These are phyloP conservation scores for Pseudomonodictys pantanalensis DNA, from an alignment of 495 filamentous ascomycete species.

Conservation along the genomic window DNA sequence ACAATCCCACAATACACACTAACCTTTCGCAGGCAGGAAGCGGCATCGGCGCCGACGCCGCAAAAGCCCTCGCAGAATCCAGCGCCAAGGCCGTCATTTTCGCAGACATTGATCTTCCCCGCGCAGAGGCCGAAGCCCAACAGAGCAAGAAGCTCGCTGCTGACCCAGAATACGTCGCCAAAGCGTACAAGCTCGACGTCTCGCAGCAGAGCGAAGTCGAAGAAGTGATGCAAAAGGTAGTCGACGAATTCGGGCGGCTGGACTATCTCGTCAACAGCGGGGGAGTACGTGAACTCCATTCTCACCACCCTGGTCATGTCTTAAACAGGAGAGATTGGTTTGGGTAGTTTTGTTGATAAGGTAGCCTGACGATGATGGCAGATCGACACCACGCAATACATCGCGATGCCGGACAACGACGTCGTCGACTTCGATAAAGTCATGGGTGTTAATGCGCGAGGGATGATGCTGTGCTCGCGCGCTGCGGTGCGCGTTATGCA, in stretches of 20 bases:
- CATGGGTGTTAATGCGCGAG: not conserved
- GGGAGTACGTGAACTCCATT: not conserved
- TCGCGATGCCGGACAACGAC: not conserved
- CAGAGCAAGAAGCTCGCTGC: not conserved
- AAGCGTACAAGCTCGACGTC: not conserved
- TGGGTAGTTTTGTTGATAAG: not conserved
- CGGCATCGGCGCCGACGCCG: slow-evolving; percentile 3
- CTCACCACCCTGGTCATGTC: not conserved
- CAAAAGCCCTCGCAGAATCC: slow-evolving; percentile 4
- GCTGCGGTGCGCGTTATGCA: slow-evolving; percentile 5
- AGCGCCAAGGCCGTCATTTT: slow-evolving; percentile 4
- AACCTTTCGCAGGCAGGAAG: not conserved
- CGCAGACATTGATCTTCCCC: not conserved
- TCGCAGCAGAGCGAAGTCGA: not conserved
- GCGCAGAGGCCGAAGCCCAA: not conserved
- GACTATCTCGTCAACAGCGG: slow-evolving; percentile 11
- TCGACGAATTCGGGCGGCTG: slow-evolving; percentile 11
- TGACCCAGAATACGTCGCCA: not conserved
- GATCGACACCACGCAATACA: not conserved
- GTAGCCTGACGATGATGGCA: not conserved
- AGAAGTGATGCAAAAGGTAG: not conserved
- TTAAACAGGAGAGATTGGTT: not conserved
- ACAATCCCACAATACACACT: not conserved
- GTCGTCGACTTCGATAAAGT: slow-evolving; percentile 2
- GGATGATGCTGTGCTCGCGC: not conserved